Base-by-base conservation (phyloP, 2,329 filamentous ascomycete genomes). In the Botrytis fragariae region DNA sequence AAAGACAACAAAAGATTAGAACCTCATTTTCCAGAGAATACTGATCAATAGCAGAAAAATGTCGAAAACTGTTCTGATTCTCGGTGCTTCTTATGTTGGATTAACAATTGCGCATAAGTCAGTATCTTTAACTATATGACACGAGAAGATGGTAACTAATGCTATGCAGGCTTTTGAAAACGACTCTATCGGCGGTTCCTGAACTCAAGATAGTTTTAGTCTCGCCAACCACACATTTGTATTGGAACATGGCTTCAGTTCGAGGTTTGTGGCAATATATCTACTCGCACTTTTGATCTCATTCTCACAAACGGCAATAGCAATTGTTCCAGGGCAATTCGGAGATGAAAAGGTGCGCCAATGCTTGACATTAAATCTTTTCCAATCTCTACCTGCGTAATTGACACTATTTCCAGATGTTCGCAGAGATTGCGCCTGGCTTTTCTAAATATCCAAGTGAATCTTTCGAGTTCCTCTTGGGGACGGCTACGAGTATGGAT, bases 11-110 rank as follows among this genome's bases (percentile, higher is more conserved):
- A 22, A 68, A 68, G 39, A 45, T 9, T 22, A 68, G 25, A 12
- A 42, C 20, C 29, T 48, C 32, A 9, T 14, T 37, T 37, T 45
- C 18, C 9, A 25, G 32, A 35, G 35, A 48, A 42, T 54, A 42
- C 60, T 39, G 29, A 48, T 67, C 44, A 48, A 44, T 39, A 44
- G 35, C 37, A 48, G 29, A 62, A 74, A 44, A 22, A 79, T 79
- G 78, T n/a, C 74, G 39, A 78, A 77, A 63, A 79, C 76, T 25
- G 85, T 88, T 73, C 79, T 89, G 69, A 82, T 90, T 48, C 80
- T 90, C 1, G 88, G 88, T 39, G 86, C 83, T n/a, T 87, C 86
- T 10, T 88, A 86, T 76, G 86, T 80, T 29, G 87, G 87, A 45
- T 74, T 88, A 4, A 84, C 83, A 14, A 82, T 82, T 3, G 86